Evolutionary conservation across 1,139 yeast genomes (phyloP).

Genomic region (Geotrichum restrictum): DNA sequence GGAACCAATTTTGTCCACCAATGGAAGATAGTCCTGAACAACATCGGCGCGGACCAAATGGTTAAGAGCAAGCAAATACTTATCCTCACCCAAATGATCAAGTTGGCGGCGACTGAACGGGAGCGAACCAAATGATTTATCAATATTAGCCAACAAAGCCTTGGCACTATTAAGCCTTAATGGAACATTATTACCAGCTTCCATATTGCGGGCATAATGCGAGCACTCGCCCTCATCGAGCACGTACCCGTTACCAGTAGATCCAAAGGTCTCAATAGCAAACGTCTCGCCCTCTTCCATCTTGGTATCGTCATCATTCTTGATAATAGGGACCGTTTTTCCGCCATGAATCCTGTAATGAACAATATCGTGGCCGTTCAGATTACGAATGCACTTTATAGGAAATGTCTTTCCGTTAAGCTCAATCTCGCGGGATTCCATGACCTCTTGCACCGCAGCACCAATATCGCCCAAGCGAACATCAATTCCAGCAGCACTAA

Average conservation of each 20-base stretch:
- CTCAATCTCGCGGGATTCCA: slow-evolving; percentile 95
- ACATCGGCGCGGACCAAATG: slow-evolving; percentile 80
- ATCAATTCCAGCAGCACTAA: slow-evolving; percentile 90
- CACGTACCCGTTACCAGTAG: slow-evolving; percentile 93
- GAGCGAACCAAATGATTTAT: slow-evolving; percentile 81
- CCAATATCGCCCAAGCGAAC: slow-evolving; percentile 94
- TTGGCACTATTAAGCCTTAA: slow-evolving; percentile 60
- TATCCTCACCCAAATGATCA: slow-evolving; percentile 88
- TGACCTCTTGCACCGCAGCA: slow-evolving; percentile 90
- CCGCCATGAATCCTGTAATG: slow-evolving; percentile 88
- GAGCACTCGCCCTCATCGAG: slow-evolving; percentile 86
- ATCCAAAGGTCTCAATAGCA: slow-evolving; percentile 97
- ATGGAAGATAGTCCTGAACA: slow-evolving; percentile 95
- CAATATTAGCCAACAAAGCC: slow-evolving; percentile 61
- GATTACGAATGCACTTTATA: slow-evolving; percentile 81
- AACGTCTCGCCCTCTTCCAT: slow-evolving; percentile 99
- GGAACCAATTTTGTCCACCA: slow-evolving; percentile 71
- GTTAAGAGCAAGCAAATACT: slow-evolving; percentile 83
- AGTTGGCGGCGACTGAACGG: slow-evolving; percentile 96
- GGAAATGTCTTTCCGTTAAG: slow-evolving; percentile 81
- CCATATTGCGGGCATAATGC: slow-evolving; percentile 71
- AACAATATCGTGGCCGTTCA: slow-evolving; percentile 90
- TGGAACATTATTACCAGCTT: slow-evolving; percentile 48
- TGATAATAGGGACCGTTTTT: slow-evolving; percentile 92
- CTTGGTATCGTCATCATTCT: slow-evolving; percentile 87